Conservation (phyloP, 1,284 basidiomycete genomes). For the Marasmius tenuissimus region DNA sequence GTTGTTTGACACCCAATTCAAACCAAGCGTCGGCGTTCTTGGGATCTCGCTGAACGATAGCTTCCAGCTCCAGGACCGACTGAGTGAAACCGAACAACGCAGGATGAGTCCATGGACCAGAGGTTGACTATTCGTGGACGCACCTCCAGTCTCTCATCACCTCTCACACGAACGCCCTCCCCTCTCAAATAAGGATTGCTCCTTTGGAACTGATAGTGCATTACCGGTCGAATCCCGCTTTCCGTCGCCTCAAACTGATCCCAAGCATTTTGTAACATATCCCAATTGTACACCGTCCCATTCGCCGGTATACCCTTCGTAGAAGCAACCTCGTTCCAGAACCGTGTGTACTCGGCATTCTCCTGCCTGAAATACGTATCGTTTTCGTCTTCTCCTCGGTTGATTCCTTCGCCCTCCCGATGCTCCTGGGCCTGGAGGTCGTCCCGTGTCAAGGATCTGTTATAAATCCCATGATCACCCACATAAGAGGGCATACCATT, state of each 20-base stretch:
- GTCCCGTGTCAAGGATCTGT: too few species aligned
- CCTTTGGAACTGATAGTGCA: conserved; percentile 75
- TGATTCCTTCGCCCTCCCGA: background rate
- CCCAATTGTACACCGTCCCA: conserved; percentile 36
- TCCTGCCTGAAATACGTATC: conserved; percentile 74
- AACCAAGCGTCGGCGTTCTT: conserved; percentile 81
- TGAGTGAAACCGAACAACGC: conserved; percentile 29
- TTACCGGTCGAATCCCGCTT: conserved; percentile 57
- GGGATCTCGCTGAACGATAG: conserved; percentile 81
- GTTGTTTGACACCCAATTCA: conserved; percentile 93
- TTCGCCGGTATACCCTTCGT: conserved; percentile 13
- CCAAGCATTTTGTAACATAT: conserved; percentile 77
- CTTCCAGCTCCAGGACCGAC: conserved; percentile 90
- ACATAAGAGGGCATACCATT: background rate
- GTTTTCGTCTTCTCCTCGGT: conserved; percentile 46
- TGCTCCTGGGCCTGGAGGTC: too few species aligned
- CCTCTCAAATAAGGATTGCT: conserved; percentile 81
- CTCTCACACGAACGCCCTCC: conserved; percentile 57
- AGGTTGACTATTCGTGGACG: conserved; percentile 21
- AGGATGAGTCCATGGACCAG: conserved; percentile 7
- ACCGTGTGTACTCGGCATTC: conserved; percentile 63
- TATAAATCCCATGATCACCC: background rate
- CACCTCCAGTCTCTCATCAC: conserved; percentile 57
- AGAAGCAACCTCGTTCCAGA: conserved; percentile 38
- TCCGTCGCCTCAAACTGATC: conserved; percentile 76